Evolutionary conservation across 495 filamentous ascomycete genomes (phyloP).

Genomic region (Diplogelasinospora grovesii): DNA sequence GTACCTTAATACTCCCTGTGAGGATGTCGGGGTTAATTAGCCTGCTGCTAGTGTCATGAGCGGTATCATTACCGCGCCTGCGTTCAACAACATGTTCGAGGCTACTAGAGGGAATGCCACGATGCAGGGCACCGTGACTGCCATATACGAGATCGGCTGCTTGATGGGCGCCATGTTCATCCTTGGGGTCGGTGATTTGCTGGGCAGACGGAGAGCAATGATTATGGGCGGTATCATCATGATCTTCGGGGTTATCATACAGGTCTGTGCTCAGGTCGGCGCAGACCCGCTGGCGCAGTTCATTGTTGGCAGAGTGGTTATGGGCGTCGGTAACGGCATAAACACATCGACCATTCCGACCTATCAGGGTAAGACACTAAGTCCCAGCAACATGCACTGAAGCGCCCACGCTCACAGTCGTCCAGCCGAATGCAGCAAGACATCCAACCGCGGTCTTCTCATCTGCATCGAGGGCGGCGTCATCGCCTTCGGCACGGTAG

Average conservation of each 20-base stretch:
- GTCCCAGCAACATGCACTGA: neutral
- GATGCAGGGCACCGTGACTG: constrained; percentile 76
- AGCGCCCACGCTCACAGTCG: neutral
- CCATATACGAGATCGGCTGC: constrained; percentile 80
- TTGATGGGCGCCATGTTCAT: constrained; percentile 67
- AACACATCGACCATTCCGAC: constrained; percentile 74
- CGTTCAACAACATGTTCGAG: constrained; percentile 65
- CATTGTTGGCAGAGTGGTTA: constrained; percentile 66
- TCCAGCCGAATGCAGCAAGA: constrained; percentile 57
- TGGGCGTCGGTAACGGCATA: constrained; percentile 71
- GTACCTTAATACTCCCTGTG: too few species aligned
- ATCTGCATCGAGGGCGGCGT: constrained; percentile 80
- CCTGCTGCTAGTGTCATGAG: constrained; percentile 51
- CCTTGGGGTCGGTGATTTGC: constrained; percentile 57
- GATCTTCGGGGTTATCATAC: constrained; percentile 68
- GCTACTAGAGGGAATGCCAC: constrained; percentile 58
- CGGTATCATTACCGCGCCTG: constrained; percentile 68
- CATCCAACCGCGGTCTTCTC: constrained; percentile 69
- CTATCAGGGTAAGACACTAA: constrained; percentile 57
- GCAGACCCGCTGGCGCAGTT: constrained; percentile 53
- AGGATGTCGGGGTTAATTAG: too few species aligned
- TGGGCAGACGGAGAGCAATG: constrained; percentile 56
- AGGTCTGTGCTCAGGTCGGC: constrained; percentile 47
- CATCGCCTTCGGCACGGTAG: constrained; percentile 70
- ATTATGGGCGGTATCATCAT: constrained; percentile 59